phyloP scores from a whole-genome alignment of 305 asterid species.

The Fraxinus angustifolia region DNA sequence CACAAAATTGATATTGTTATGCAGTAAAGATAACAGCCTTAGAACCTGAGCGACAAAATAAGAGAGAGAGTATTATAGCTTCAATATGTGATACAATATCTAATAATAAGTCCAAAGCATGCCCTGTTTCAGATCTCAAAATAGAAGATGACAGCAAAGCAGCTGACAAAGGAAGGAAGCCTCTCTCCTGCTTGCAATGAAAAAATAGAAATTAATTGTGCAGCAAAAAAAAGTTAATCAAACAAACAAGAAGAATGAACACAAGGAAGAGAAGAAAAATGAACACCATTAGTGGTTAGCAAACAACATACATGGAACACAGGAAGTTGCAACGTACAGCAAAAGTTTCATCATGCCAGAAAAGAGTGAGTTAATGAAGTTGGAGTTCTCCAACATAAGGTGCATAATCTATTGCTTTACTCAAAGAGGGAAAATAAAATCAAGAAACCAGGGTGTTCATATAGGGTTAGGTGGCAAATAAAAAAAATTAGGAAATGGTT shows the following conservation, averaged over 20 bases:
- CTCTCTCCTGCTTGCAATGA: constrained; percentile 69
- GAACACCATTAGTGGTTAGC: not conserved
- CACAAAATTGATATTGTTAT: constrained; percentile 9
- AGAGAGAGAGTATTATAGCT: constrained; percentile 70
- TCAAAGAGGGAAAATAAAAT: not conserved
- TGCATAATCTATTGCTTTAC: not conserved
- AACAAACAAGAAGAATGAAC: not conserved
- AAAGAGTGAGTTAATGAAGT: not conserved
- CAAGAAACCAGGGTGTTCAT: not conserved
- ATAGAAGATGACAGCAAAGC: constrained; percentile 79
- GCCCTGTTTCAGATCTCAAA: constrained; percentile 63
- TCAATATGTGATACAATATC: constrained; percentile 67
- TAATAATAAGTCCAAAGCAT: constrained; percentile 50
- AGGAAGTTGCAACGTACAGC: not conserved
- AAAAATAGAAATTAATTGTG: constrained; percentile 28
- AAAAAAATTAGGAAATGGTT: not conserved
- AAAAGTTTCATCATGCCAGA: constrained; percentile 5
- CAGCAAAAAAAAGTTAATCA: constrained; percentile 17
- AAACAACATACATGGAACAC: not conserved
- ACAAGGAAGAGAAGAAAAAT: not conserved
- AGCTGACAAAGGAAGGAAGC: constrained; percentile 92
- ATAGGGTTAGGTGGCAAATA: not conserved
- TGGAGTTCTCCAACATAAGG: not conserved
- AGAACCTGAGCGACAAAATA: constrained; percentile 81
- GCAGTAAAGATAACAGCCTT: constrained; percentile 15